Base-by-base conservation (phyloP, 2,329 filamentous ascomycete species). In the Xylariaceae sp. region DNA sequence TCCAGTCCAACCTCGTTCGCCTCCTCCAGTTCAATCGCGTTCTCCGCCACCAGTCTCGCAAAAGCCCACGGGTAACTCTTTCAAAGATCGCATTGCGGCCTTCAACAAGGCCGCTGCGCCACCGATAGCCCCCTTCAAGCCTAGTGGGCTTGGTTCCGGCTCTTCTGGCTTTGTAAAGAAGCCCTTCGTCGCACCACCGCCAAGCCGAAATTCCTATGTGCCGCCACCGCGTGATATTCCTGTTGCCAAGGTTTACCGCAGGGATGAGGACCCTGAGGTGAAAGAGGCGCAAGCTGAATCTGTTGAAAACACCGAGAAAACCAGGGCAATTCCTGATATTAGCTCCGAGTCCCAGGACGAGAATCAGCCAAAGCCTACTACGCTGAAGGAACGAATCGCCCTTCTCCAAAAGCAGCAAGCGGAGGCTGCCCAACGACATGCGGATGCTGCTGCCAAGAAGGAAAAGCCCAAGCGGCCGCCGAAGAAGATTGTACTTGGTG, bases 41-140 rank as follows among this genome's bases (percentile, higher is more conserved):
- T 85, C 84, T 61, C 80, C 86, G 18, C 87, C 89, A 45, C 88
- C 90, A 10, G 80, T 82, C 8, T 75, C 79, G 8, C 90, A 91
- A 67, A 96, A 96, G 73, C 90, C 92, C 34, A 73, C 75, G 9
- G 81, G 78, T 51, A 89, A 84, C 70, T 91, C 94, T 1, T 97
- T 99, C 78, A 92, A 85, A 71, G 94, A 97, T 75, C 89, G 94
- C 63, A 96, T 99, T 72, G 94, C 94, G 39, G 93, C 94, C 50
- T 99, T 99, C 78, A 99, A 99, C 75, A 94, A 93, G 73, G 80
- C 90, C 50, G 85, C 89, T 44, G 91, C 92, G 4, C 86, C 92
- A 2, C 94, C 94, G 7, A 80, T 94, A 61, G 84, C 91, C n/a
- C 94, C 94, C 1, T 93, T 95, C 77, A 96, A 96, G 72, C 90